Base-by-base conservation (phyloP, 106 monocot species). In the Agapanthus africanus region DNA sequence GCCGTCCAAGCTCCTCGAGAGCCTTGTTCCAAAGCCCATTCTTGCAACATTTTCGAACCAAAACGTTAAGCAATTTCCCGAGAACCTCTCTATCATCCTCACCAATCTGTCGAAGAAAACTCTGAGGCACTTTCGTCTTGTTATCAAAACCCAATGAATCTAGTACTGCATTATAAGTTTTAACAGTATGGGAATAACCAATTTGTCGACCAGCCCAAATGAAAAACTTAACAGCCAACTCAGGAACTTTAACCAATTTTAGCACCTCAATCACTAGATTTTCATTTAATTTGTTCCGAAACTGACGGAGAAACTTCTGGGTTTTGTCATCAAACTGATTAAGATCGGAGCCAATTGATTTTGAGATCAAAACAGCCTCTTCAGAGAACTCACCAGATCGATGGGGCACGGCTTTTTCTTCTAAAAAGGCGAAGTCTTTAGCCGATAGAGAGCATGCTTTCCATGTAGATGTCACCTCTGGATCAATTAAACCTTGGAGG, bases 141-240 rank as follows among this genome's bases (percentile, higher is more conserved):
- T 72, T 72, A 40, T 79, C 73, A 49, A 86, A 97, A 39, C 81
- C 82, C 21, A 99, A 61, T 3, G 70, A 69, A 32, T 90, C 80
- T n/a, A 90, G 63, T 22, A 99, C 68, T 4, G 77, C 70, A 66
- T 99, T 73, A 27, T 81, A 99, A 14, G 82, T 67, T 0, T 35
- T 52, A 27, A 77, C 77, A 7, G 73, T 79, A 54, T 93, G 97
- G n/a, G 51, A 60, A 61, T 87, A 99, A 22, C 97, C 97, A 64
- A 99, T 90, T 74, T 99, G 97, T 25, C 81, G 57, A 32, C 84
- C 88, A 27, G 97, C 84, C 97, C 92, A 99, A 34, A 79, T 79
- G 78, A 99, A 99, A 79, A 99, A 99, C 63, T 66, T 85, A 27
- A 84, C 72, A 28, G 77, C 82, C 62, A 83, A 70, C 60, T 86